Evolutionary conservation across 2,329 filamentous ascomycete genomes (phyloP), one percentile per base, ranked within the genome.

Genomic region (Fusarium falciforme): DNA sequence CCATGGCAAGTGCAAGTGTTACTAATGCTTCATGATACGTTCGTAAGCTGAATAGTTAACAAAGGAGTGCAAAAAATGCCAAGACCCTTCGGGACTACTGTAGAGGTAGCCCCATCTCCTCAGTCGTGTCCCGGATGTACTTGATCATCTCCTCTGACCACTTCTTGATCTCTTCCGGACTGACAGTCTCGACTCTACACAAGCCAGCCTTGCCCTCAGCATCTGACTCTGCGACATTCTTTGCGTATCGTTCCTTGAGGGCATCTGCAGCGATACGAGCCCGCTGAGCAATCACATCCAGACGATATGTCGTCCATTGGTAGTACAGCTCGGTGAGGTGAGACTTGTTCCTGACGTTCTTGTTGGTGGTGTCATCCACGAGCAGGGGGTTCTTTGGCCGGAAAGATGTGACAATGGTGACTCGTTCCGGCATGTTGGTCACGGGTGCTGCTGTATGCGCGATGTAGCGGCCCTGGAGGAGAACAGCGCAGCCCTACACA

Each of bases 401-500:
- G 77, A 86, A 85, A 0, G 84, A 83, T 2, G 85, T 86, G 11
- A 87, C 84, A 77, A 86, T 84, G 2, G 84, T 86, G 70, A 87
- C 83, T 42, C 85, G 82, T 73, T 87, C 85, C 14, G 81, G 80
- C 25, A 81, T 83, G 35, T 84, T 84, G 11, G 80, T 80, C 1
- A 84, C 84, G 17, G 77, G 77, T 10, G 84, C 73, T 2, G 85
- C 85, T 60, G 84, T 83, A 68, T 87, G 85, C 29, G 81, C 80
- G 66, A 87, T 85, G 66, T 85, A 86, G 42, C 83, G 79, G 17
- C 85, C 85, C 73, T 87, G 85, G n/a, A 87, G 79, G 17, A 87
- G 76, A 25, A 86, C 82, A 14, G 82, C 85, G 59, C 80, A 83
- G 25, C 84, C 84, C 79, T 82, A 12, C 6, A 31, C 8, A 33